Base-by-base conservation (phyloP, 2,329 filamentous ascomycete genomes). In the Fusarium clavum region DNA sequence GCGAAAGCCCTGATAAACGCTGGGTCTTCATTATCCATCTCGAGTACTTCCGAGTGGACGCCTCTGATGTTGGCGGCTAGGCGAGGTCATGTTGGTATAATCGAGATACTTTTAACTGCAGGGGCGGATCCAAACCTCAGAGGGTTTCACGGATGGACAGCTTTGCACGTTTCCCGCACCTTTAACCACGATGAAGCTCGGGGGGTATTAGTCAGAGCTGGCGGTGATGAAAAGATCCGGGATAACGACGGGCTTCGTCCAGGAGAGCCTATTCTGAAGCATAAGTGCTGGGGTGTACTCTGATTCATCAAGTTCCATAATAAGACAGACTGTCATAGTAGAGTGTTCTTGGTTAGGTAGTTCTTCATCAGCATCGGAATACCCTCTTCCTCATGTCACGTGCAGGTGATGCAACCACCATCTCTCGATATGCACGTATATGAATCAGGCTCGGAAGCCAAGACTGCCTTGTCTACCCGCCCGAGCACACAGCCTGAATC, bases 151-250 rank as follows among this genome's bases (percentile, higher is more conserved):
- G 34, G 34, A 11, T 38, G 34, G 34, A 38, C 34, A 6, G 34
- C 34, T 0, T 38, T 38, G 3, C 34, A 38, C 6, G 6, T 38
- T n/a, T 12, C 34, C 0, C 3, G 18, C 6, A 38, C 6, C 6
- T 38, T 38, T 2, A 7, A 7, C 0, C 6, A 38, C 2, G 34
- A 38, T 12, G 3, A n/a, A 6, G 6, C 4, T 1, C 18, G 10
- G 10, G 6, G 6, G 4, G 6, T 12, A 1, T 38, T 38, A 6
- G 34, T 12, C 6, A n/a, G 4, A 4, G 10, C 10, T n/a, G 10
- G 10, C 7, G 10, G 34, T 12, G 34, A n/a, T n/a, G 34, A n/a
- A 6, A 38, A n/a, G 10, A 4, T n/a, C 34, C 2, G n/a, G 34
- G 18, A 38, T 4, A 38, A 38, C 3, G 18, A 38, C 7, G 34